Evolutionary conservation across 345 rosid genomes (phyloP).

Genomic region (Corchorus capsularis): DNA sequence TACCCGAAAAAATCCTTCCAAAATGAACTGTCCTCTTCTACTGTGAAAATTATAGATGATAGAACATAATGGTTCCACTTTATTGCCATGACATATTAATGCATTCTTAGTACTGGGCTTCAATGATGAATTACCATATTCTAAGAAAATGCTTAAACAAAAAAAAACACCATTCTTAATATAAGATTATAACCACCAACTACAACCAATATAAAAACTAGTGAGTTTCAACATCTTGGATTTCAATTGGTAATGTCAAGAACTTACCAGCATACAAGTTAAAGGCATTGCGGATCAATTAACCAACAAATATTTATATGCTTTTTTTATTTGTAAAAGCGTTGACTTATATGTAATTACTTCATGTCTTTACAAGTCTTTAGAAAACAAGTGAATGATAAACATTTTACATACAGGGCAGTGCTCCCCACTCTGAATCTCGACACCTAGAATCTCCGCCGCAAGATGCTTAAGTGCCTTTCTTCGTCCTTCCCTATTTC

Average conservation of each 20-base stretch:
- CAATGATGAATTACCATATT: neutral
- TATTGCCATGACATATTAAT: neutral
- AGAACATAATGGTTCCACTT: neutral
- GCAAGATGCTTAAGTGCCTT: slow-evolving; percentile 83
- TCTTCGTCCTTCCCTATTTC: slow-evolving; percentile 61
- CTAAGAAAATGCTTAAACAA: neutral
- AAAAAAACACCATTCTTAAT: too few relatives aligned
- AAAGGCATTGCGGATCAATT: neutral
- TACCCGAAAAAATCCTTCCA: neutral
- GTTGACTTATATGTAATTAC: neutral
- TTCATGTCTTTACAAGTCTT: neutral
- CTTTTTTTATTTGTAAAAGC: neutral
- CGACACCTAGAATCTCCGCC: slow-evolving; percentile 73
- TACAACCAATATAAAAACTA: neutral
- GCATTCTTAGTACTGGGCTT: neutral
- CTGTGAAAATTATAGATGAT: neutral
- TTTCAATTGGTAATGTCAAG: neutral
- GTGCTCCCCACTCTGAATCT: slow-evolving; percentile 94
- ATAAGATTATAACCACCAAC: too few relatives aligned
- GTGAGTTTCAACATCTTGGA: neutral
- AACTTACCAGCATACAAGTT: neutral
- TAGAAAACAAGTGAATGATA: neutral
- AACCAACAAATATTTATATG: neutral
- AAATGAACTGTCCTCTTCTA: neutral
- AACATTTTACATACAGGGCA: slow-evolving; percentile 68